These are phyloP conservation scores for Apophysomyces variabilis DNA, from an alignment of 371 early-diverging fungal genomes.

Conservation along the genomic window DNA sequence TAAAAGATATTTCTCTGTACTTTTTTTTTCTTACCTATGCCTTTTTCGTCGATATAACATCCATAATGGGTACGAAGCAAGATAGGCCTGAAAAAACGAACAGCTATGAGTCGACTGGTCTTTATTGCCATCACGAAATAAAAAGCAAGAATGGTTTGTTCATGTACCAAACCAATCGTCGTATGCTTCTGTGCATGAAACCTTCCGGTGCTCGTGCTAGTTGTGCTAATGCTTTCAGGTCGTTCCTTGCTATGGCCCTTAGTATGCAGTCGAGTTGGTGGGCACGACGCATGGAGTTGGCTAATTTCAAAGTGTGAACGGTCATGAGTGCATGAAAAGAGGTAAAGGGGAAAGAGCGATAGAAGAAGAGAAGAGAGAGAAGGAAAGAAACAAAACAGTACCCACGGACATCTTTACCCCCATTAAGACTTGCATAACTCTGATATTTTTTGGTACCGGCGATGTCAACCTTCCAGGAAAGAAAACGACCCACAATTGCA, in stretches of 20 bases:
- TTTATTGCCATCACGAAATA: not conserved
- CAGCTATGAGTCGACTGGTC: not conserved
- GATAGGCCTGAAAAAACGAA: constrained; percentile 41
- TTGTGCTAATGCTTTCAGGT: constrained; percentile 31
- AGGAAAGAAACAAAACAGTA: constrained; percentile 8
- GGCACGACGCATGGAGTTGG: constrained; percentile 34
- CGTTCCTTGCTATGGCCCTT: constrained; percentile 35
- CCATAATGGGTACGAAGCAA: constrained; percentile 58
- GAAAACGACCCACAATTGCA: no score
- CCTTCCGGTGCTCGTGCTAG: constrained; percentile 44
- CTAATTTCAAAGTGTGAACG: constrained; percentile 20
- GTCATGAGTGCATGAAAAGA: constrained; percentile 1
- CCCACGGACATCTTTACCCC: constrained; percentile 36
- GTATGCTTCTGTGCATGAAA: constrained; percentile 39
- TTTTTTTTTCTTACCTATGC: constrained; percentile 38
- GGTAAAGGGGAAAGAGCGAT: not conserved
- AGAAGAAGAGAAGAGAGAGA: not conserved
- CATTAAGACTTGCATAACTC: constrained; percentile 27
- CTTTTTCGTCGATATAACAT: constrained; percentile 52
- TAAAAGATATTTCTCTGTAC: not conserved
- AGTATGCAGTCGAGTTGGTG: constrained; percentile 37
- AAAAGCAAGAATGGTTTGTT: not conserved
- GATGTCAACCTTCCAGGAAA: not conserved
- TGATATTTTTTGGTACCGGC: constrained; percentile 3
- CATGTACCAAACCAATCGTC: constrained; percentile 47